Percentiles rank a stretch among this genome's conserved stretches.
These are phyloP conservation scores for Mortierella sp. DNA, from an alignment of 371 early-diverging fungal species.

Conservation along the genomic window DNA sequence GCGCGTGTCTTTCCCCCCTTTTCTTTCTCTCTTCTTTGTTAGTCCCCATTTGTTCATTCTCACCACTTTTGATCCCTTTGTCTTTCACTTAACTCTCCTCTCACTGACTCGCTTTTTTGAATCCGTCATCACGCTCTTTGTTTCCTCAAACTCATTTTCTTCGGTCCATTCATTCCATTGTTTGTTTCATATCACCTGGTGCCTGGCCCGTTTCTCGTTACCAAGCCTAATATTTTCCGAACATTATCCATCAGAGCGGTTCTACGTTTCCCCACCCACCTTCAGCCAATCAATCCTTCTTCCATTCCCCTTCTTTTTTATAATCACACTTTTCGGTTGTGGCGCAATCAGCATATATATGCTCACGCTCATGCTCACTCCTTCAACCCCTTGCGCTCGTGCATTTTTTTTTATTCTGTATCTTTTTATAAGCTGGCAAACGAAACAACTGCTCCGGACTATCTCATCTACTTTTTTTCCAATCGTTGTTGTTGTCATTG, in stretches of 20 bases:
- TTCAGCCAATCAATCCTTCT: not conserved
- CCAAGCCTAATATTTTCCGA: not conserved
- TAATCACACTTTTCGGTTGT: not conserved
- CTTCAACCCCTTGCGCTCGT: not conserved
- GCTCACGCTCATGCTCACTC: not conserved
- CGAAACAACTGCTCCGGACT: not conserved
- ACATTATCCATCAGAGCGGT: not conserved
- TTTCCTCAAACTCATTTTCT: not conserved
- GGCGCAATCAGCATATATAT: not conserved
- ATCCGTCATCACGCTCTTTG: not conserved
- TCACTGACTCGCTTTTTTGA: not conserved
- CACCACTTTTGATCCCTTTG: not conserved
- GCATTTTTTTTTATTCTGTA: not conserved
- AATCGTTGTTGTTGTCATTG: not conserved
- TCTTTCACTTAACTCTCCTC: not conserved
- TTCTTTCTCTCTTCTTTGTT: not conserved
- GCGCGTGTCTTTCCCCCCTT: not conserved
- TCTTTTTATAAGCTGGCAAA: not conserved
- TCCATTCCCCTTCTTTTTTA: not conserved
- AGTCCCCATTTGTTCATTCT: not conserved
- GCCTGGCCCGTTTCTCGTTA: not conserved
- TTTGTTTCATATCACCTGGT: not conserved
- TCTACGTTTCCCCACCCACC: not conserved
- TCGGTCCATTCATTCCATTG: not conserved
- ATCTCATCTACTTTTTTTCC: constrained; percentile 9